These are phyloP conservation scores for Schizonepeta tenuifolia DNA, from an alignment of 257 asterid species.

Conservation along the genomic window DNA sequence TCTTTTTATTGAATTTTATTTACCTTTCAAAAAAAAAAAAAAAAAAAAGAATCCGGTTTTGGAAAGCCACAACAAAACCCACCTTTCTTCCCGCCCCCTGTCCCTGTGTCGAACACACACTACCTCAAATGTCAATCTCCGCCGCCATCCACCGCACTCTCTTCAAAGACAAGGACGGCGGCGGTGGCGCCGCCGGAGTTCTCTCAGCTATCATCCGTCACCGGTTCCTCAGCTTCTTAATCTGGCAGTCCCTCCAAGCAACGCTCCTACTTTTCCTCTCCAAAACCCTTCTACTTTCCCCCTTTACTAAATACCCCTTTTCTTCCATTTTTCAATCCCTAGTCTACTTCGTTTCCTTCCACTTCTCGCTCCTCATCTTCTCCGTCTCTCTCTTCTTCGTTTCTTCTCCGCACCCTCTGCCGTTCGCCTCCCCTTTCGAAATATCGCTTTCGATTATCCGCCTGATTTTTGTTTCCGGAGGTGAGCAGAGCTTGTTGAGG, in stretches of 20 bases:
- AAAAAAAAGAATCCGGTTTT: no score
- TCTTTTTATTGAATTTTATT: no score
- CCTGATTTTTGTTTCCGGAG: constrained; percentile 59
- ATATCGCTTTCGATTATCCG: constrained; percentile 52
- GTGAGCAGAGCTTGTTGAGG: constrained; percentile 41
- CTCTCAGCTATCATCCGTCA: constrained; percentile 51
- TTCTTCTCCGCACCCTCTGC: constrained; percentile 66
- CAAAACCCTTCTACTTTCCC: constrained; percentile 60
- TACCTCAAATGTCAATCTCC: constrained; percentile 49
- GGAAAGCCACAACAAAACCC: constrained; percentile 22
- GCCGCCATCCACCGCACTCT: constrained; percentile 63
- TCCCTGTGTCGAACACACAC: constrained; percentile 15
- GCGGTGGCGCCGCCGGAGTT: constrained; percentile 38
- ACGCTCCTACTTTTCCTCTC: constrained; percentile 54
- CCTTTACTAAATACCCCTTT: constrained; percentile 42
- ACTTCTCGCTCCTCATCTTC: constrained; percentile 53
- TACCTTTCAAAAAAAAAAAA: no score
- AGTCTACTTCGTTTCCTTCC: constrained; percentile 61
- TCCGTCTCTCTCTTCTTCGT: constrained; percentile 65
- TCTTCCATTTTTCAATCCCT: constrained; percentile 46
- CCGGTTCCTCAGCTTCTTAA: constrained; percentile 80
- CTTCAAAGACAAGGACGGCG: constrained; percentile 67
- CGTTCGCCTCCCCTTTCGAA: constrained; percentile 63
- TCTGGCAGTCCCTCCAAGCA: constrained; percentile 81
- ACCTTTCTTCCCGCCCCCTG: constrained; percentile 35